Conservation (phyloP, 2,329 filamentous ascomycete species). For the Cephalotrichum gorgonifer region DNA sequence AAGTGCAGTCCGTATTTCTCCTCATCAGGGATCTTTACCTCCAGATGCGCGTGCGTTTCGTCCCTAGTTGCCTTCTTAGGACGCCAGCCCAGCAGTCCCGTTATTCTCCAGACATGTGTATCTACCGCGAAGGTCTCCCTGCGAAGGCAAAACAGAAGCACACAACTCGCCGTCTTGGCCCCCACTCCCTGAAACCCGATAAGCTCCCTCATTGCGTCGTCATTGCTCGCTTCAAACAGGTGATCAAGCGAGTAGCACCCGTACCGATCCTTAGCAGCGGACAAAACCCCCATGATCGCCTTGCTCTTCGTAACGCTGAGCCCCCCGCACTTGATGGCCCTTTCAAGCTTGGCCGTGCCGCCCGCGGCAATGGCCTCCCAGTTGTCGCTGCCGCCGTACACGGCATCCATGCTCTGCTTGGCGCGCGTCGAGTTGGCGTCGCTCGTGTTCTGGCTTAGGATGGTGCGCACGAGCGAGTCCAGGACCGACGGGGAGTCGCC, state of each 20-base stretch:
- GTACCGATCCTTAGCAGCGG: conserved; percentile 43
- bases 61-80: conserved; percentile 28
- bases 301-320: conserved; percentile 63
- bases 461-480: conserved; percentile 40
- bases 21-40: conserved; percentile 32
- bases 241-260: conserved; percentile 37
- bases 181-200: conserved; percentile 40
- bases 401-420: conserved; percentile 32
- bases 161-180: conserved; percentile 43
- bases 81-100: conserved; percentile 37
- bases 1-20: conserved; percentile 41
- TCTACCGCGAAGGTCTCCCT: conserved; percentile 40
- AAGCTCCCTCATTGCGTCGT: conserved; percentile 39
- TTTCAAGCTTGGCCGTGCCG: conserved; percentile 28
- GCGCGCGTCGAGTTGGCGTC: conserved; percentile 49
- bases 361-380: conserved; percentile 31
- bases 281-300: conserved; percentile 58
- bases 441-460: conserved; percentile 44
- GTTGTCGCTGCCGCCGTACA: conserved; percentile 29
- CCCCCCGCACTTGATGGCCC: conserved; percentile 62
- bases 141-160: conserved; percentile 38
- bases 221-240: conserved; percentile 28
- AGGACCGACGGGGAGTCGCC: conserved; percentile 39
- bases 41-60: conserved; percentile 38
- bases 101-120: conserved; percentile 40